phyloP scores from a whole-genome alignment of 768 basidiomycete genomes.

The Suillus bovinus region DNA sequence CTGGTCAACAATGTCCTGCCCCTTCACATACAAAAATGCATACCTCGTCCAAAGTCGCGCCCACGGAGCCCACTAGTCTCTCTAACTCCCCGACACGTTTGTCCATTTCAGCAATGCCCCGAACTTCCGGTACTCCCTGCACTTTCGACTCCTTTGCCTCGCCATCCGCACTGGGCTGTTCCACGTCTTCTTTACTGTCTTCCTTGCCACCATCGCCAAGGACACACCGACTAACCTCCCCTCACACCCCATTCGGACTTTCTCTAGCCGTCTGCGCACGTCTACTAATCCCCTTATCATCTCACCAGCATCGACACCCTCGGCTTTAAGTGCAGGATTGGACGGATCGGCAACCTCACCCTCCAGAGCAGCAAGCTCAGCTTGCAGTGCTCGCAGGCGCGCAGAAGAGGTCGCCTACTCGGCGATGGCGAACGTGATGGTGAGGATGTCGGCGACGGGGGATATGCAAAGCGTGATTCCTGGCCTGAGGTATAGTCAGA shows the following conservation, averaged over 20 bases:
- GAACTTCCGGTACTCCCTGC: slow-evolving; percentile 38
- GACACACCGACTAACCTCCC: slow-evolving; percentile 61
- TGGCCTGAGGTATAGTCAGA: slow-evolving; percentile 39
- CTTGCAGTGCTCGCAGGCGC: slow-evolving; percentile 65
- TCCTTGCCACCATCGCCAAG: slow-evolving; percentile 29
- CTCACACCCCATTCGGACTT: slow-evolving; percentile 63
- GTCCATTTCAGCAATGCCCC: slow-evolving; percentile 73
- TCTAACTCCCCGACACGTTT: slow-evolving; percentile 83
- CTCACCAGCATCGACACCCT: slow-evolving; percentile 69
- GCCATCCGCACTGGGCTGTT: slow-evolving; percentile 13
- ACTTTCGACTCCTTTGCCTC: slow-evolving; percentile 13
- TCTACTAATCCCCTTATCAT: slow-evolving; percentile 78
- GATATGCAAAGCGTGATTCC: slow-evolving; percentile 68
- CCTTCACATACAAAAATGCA: slow-evolving; percentile 13
- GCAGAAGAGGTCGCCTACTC: slow-evolving; percentile 46
- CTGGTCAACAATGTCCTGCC: not conserved
- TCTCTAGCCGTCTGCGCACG: slow-evolving; percentile 66
- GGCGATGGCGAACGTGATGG: slow-evolving; percentile 33
- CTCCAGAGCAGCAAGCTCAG: slow-evolving; percentile 81
- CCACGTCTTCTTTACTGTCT: slow-evolving; percentile 8
- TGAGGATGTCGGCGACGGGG: slow-evolving; percentile 57
- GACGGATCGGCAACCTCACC: slow-evolving; percentile 79
- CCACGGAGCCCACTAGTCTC: slow-evolving; percentile 79
- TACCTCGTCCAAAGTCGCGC: slow-evolving; percentile 81
- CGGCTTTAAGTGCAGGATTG: slow-evolving; percentile 64